Evolutionary conservation across 176 grass and related monocot species (phyloP).

Genomic region (Alloteropsis semialata): DNA sequence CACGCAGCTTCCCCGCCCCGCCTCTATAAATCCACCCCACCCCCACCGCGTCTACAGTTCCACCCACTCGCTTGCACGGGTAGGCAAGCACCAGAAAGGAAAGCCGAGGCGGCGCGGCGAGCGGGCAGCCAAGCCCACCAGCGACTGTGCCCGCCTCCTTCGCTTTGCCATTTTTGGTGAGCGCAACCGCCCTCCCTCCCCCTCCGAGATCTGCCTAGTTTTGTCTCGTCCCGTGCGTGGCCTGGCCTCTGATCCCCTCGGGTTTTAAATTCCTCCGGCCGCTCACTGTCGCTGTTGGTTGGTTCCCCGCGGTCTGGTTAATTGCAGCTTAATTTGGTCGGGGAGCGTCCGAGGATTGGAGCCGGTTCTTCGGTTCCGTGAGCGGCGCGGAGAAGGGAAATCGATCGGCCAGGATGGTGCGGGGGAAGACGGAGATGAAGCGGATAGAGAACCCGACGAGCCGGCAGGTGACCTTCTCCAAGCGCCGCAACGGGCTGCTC

Average conservation of each 20-base stretch:
- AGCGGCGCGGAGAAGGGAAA: background rate
- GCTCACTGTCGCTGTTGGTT: background rate
- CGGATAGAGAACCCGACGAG: conserved; percentile 66
- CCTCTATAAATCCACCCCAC: conserved; percentile 6
- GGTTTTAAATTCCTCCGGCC: background rate
- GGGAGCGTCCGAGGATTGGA: background rate
- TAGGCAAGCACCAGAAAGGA: conserved; percentile 20
- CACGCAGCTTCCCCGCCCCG: background rate
- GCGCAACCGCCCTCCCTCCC: background rate
- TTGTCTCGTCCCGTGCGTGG: background rate
- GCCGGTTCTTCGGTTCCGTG: background rate
- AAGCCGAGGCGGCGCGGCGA: conserved; percentile 18
- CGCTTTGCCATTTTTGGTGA: conserved; percentile 44
- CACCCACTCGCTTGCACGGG: background rate
- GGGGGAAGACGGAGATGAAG: conserved; percentile 59
- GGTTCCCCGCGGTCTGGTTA: background rate
- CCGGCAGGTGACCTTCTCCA: conserved; percentile 95
- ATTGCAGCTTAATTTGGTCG: background rate
- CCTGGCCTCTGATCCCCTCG: background rate
- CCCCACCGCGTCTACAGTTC: conserved; percentile 9
- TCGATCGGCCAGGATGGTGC: conserved; percentile 32
- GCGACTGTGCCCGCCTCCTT: background rate
- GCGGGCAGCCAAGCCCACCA: background rate
- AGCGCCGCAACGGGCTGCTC: conserved; percentile 78
- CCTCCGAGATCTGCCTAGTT: conserved; percentile 36